Evolutionary conservation across 495 filamentous ascomycete genomes (phyloP).

Genomic region (Evansstolkia leycettana): DNA sequence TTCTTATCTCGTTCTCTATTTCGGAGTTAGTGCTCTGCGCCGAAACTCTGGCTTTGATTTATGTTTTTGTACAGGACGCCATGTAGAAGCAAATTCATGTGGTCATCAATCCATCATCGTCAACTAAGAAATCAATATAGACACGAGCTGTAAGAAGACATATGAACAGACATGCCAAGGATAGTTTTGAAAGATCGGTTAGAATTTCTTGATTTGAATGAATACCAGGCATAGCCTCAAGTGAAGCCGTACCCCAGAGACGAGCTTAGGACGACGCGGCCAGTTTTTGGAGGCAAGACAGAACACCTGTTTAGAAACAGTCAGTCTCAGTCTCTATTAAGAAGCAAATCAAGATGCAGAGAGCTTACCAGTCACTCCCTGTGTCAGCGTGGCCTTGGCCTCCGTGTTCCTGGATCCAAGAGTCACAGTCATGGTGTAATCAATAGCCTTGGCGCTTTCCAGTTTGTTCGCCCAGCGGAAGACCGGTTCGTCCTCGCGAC

Average conservation of each 20-base stretch:
- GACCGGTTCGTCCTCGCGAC: conserved; percentile 82
- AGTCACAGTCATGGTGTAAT: conserved; percentile 68
- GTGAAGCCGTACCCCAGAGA: too few species aligned
- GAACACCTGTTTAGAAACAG: conserved; percentile 12
- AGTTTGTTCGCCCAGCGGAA: conserved; percentile 87
- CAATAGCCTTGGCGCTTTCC: conserved; percentile 36
- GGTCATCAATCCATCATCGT: too few species aligned
- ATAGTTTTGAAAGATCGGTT: too few species aligned
- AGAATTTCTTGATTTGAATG: too few species aligned
- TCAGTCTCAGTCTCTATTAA: conserved; percentile 2
- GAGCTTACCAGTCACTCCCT: conserved; percentile 66
- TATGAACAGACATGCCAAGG: too few species aligned
- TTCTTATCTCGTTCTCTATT: too few species aligned
- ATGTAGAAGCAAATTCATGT: too few species aligned
- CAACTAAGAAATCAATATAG: conserved; percentile 2
- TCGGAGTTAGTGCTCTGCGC: too few species aligned
- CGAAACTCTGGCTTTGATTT: too few species aligned
- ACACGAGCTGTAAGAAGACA: not conserved
- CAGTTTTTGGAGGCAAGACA: conserved; percentile 21
- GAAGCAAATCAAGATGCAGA: conserved; percentile 1
- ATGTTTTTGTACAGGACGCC: too few species aligned
- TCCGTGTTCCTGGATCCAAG: conserved; percentile 78
- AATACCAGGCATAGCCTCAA: too few species aligned
- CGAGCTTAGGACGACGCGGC: conserved; percentile 2
- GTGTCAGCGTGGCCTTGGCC: conserved; percentile 70